Conservation (phyloP, 139 green algal genomes). For the Closterium sp. region DNA sequence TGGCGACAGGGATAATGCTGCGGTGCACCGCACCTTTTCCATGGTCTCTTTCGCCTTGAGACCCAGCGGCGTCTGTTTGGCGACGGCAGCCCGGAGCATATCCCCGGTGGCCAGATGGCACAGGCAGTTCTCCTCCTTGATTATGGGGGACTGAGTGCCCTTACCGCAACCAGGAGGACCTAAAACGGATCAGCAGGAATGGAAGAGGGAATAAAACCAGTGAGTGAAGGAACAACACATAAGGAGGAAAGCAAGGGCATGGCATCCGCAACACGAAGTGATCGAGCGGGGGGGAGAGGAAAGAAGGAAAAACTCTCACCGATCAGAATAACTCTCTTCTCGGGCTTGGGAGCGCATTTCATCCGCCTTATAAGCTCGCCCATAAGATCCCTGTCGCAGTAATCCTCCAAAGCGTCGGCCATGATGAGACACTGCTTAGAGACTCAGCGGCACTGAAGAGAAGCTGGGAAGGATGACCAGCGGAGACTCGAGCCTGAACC, state of each 20-base stretch:
- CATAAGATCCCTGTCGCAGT: slow-evolving; percentile 65
- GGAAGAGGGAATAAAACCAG: too few relatives aligned
- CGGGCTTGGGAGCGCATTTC: slow-evolving; percentile 89
- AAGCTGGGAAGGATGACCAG: neutral
- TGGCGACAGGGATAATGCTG: too few relatives aligned
- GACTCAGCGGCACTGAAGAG: neutral
- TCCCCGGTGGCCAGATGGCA: slow-evolving; percentile 98
- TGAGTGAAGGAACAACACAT: too few relatives aligned
- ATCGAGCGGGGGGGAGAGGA: neutral
- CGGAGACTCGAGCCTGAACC: neutral
- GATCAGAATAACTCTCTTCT: slow-evolving; percentile 92
- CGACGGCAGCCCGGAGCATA: slow-evolving; percentile 87
- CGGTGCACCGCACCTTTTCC: slow-evolving; percentile 64
- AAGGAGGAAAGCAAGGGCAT: neutral
- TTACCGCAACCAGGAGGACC: slow-evolving; percentile 58
- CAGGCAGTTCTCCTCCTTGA: slow-evolving; percentile 96
- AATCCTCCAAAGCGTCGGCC: neutral
- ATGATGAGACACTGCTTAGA: neutral
- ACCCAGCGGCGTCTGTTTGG: slow-evolving; percentile 58
- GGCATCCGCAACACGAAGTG: neutral
- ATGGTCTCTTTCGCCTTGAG: slow-evolving; percentile 89
- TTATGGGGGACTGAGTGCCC: slow-evolving; percentile 79
- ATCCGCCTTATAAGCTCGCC: slow-evolving; percentile 83
- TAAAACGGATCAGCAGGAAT: slow-evolving; percentile 22
- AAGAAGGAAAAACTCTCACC: slow-evolving; percentile 58